Base-by-base conservation (phyloP, 2,329 filamentous ascomycete genomes). In the Pseudogymnoascus sp. region DNA sequence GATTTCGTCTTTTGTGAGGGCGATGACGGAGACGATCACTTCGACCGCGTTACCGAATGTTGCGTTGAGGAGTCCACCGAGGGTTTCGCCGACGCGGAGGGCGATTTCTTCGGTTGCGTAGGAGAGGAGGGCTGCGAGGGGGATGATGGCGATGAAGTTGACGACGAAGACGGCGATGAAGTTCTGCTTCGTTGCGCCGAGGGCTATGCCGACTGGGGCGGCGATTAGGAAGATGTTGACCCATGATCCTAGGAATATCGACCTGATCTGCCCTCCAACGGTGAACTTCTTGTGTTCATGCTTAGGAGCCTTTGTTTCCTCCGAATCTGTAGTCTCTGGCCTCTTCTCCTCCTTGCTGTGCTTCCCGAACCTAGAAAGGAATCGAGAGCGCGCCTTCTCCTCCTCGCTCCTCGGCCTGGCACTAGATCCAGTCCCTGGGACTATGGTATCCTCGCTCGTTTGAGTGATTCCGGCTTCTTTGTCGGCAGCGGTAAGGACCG, bases 121-220 rank as follows among this genome's bases (percentile, higher is more conserved):
- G 69, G 89, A 88, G 23, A 97, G 80, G 79, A 96, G 87, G 13
- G 88, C 90, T 2, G 93, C 93, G 42, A 97, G 81, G 0, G 93
- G 93, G 65, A 97, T 87, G 69, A 97, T 96, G 66, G 93, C 93
- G 67, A 97, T 83, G 71, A 97, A 97, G 78, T 97, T 97, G 76
- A 97, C 83, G 63, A 93, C 84, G 71, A 97, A 97, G 57, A 95
- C 80, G 33, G 81, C 83, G 64, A 88, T 80, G 2, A 81, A 79
- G 71, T 82, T 79, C 61, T 89, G 77, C 10, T 74, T 69, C 4
- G 71, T 68, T 17, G 85, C 77, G 70, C 90, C 84, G 62, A 93
- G 74, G 1, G 83, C 89, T 70, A 96, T 91, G 64, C 93, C 93
- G 35, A 86, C 83, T 0, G 93, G 93, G 0, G 90, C 91, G 21